Conservation (phyloP, 179 eudicot genomes). For the Monotropa hypopitys region DNA sequence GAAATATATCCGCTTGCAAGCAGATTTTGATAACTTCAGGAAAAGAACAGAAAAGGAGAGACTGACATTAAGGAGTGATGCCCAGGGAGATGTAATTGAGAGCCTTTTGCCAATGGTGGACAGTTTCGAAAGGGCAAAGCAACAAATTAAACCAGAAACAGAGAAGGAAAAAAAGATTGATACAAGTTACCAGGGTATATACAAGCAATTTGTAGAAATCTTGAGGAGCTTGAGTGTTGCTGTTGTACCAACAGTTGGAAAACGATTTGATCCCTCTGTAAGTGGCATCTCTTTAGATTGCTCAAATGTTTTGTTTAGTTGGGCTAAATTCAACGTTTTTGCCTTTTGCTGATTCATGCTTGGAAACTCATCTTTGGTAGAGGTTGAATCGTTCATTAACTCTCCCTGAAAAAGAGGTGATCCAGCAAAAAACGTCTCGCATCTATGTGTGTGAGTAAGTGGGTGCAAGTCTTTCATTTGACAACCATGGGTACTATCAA, state of each 20-base stretch:
- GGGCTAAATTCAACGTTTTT: background rate
- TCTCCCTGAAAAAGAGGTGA: too few relatives aligned
- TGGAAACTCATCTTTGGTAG: background rate
- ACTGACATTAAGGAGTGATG: conserved; percentile 44
- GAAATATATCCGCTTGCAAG: conserved; percentile 64
- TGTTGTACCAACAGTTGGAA: conserved; percentile 69
- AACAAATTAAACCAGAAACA: conserved; percentile 56
- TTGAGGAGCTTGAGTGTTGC: conserved; percentile 77
- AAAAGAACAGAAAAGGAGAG: conserved; percentile 79
- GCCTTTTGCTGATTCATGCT: background rate
- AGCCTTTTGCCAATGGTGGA: conserved; percentile 89
- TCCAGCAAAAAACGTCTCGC: too few relatives aligned
- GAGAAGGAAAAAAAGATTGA: conserved; percentile 75
- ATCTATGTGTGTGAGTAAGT: too few relatives aligned
- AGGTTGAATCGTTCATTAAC: background rate
- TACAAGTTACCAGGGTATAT: conserved; percentile 88
- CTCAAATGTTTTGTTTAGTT: background rate
- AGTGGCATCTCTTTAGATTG: conserved; percentile 14
- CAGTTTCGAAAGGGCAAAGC: conserved; percentile 83
- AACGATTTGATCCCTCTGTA: conserved; percentile 89
- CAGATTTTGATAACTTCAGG: conserved; percentile 89
- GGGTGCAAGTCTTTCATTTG: too few relatives aligned
- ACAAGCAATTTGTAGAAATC: conserved; percentile 89
- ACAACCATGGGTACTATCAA: background rate
- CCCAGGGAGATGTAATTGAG: conserved; percentile 78